A percentile compares a stretch with the other conserved stretches of the same genome.
Evolutionary conservation across 1,284 basidiomycete genomes (phyloP).

Genomic region (Cryptococcus depauperatus): DNA sequence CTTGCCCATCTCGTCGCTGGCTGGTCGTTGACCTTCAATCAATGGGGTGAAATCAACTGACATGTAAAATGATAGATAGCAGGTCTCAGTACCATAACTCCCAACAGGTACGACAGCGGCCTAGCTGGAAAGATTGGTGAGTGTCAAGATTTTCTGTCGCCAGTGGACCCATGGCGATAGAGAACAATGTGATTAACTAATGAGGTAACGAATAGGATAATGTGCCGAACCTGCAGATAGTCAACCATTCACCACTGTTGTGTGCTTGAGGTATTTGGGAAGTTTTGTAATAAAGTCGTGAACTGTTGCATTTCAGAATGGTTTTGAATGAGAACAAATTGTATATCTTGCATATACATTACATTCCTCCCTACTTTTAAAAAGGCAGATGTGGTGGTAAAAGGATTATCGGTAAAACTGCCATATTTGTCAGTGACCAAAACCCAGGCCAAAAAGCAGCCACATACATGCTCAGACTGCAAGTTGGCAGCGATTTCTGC

Average conservation of each 20-base stretch:
- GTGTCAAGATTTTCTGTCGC: too few species aligned
- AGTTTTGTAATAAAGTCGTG: background rate
- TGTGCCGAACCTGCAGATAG: slow-evolving; percentile 2
- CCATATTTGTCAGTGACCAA: background rate
- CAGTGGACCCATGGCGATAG: background rate
- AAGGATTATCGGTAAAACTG: slow-evolving; percentile 11
- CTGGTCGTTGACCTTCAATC: background rate
- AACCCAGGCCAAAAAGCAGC: background rate
- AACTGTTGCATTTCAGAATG: too few species aligned
- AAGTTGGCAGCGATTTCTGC: slow-evolving; percentile 94
- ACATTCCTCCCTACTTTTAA: background rate
- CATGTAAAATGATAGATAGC: too few species aligned
- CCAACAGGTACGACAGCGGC: too few species aligned
- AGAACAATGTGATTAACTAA: background rate
- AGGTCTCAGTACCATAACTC: too few species aligned
- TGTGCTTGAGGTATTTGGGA: background rate
- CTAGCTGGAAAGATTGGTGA: too few species aligned
- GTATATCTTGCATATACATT: background rate
- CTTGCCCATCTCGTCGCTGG: too few species aligned
- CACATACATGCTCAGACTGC: slow-evolving; percentile 52
- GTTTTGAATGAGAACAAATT: too few species aligned
- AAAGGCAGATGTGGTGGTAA: background rate
- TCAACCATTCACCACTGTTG: background rate
- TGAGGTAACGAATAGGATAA: slow-evolving; percentile 1
- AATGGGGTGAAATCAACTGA: background rate